Evolutionary conservation across 148 eudicot genomes (phyloP), one percentile per base, ranked within the genome.

Genomic region (Selenicereus undatus): DNA sequence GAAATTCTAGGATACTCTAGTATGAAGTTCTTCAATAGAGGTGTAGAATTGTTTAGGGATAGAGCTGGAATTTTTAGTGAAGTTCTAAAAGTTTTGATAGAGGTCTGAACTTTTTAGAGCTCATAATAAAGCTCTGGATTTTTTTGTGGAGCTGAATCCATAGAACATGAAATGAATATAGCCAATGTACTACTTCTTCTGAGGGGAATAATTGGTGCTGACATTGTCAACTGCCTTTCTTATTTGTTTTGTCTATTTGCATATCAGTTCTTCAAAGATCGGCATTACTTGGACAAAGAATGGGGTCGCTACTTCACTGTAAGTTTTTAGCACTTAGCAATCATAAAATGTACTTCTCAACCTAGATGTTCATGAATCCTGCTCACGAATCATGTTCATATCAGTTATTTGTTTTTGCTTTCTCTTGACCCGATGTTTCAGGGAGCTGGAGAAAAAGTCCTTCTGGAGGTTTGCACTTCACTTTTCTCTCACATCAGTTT

Each of bases 271-370:
- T 96, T 96, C 85, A 96, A 96, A 87, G 99, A 96, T 81, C 93
- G 99, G 10, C 98, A 96, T 78, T 96, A 96, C 88, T 81, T 96
- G 91, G 99, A 91, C 81, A 93, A 96, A 86, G 99, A 96, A 87
- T 96, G 98, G 98, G 99, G 99, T 32, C 86, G 79, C 76, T 89
- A 90, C 89, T 92, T 96, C 75, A 84, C 90, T 83, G 99, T 96
- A 87, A 91, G 99, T 89, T 58, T 48, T 32, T 39, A 39, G 43
- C 43, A 39, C 43, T 39, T 36, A 42, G 54, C 30, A 2, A 75
- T 48, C 30, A 64, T 42, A 2, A 32, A 66, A 6, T 54, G 66
- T 78, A 36, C 3, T 36, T 20, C 22, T 24, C 5, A 36, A 17
- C 21, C 74, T 64, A 30, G 60, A 30, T 70, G 58, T 69, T 62